These are phyloP conservation scores for Tricholoma sp. DNA, from an alignment of 768 basidiomycete genomes.

Conservation along the genomic window DNA sequence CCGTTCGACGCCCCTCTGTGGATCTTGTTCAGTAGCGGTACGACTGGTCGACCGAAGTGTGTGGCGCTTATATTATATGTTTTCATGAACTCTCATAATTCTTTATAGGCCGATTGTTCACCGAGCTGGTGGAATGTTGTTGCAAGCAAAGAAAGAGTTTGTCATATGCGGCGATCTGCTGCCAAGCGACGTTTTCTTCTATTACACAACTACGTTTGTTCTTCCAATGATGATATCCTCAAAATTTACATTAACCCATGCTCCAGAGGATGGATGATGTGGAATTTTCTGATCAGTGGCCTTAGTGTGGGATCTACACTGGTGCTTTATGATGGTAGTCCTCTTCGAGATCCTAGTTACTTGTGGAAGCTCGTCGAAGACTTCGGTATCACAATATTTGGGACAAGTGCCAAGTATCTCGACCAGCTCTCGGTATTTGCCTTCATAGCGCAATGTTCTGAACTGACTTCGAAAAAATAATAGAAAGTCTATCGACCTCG, in stretches of 20 bases:
- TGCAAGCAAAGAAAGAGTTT: slow-evolving; percentile 71
- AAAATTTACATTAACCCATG: slow-evolving; percentile 1
- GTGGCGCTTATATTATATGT: slow-evolving; percentile 14
- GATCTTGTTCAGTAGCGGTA: slow-evolving; percentile 84
- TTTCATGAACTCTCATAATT: slow-evolving; percentile 4
- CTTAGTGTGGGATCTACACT: slow-evolving; percentile 65
- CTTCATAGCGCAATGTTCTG: slow-evolving; percentile 3
- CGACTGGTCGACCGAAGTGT: slow-evolving; percentile 70
- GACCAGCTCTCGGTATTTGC: slow-evolving; percentile 64
- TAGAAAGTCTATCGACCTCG: slow-evolving; percentile 69
- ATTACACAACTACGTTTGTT: slow-evolving; percentile 75
- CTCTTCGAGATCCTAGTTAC: slow-evolving; percentile 57
- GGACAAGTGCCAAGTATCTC: slow-evolving; percentile 81
- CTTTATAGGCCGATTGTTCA: slow-evolving; percentile 71
- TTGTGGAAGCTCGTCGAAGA: slow-evolving; percentile 69
- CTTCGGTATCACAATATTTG: slow-evolving; percentile 71
- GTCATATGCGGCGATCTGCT: slow-evolving; percentile 61
- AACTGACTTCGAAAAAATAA: slow-evolving; percentile 9
- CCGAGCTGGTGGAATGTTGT: slow-evolving; percentile 72
- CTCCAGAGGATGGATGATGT: slow-evolving; percentile 86
- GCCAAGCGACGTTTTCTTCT: slow-evolving; percentile 71
- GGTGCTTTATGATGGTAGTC: slow-evolving; percentile 79
- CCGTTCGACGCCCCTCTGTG: slow-evolving; percentile 78
- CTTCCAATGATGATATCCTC: background rate
- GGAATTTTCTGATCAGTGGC: slow-evolving; percentile 73